These are phyloP conservation scores for Ophiognomonia clavigignenti-juglandacearum DNA, from an alignment of 2,329 filamentous ascomycete genomes.

Conservation along the genomic window DNA sequence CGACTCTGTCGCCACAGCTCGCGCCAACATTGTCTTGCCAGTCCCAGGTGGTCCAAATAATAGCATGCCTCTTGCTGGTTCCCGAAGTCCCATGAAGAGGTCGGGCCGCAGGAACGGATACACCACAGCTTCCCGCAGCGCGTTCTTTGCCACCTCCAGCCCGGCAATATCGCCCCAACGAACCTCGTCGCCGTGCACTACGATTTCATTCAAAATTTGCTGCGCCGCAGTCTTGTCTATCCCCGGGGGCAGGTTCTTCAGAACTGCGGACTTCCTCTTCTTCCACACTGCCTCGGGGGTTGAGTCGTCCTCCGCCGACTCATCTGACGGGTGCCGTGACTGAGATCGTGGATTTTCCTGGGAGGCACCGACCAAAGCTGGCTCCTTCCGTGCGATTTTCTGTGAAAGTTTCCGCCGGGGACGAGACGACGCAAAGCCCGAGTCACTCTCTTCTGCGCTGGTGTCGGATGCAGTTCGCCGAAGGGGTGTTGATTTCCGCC, in stretches of 20 bases:
- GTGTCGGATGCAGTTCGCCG: conserved; percentile 13
- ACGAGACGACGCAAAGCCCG: conserved; percentile 3
- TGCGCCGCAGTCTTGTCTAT: conserved; percentile 79
- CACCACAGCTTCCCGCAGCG: conserved; percentile 90
- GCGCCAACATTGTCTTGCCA: conserved; percentile 95
- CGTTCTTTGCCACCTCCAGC: conserved; percentile 82
- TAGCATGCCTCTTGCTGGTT: conserved; percentile 91
- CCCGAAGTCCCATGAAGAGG: conserved; percentile 89
- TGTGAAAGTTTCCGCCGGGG: conserved; percentile 10
- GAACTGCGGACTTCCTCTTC: conserved; percentile 55
- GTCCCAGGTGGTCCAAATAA: conserved; percentile 97
- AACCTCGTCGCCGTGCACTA: conserved; percentile 90
- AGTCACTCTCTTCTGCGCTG: conserved; percentile 12
- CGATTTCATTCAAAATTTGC: conserved; percentile 93
- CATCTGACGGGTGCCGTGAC: conserved; percentile 21
- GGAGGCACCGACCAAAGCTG: not conserved
- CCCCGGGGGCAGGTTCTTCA: conserved; percentile 76
- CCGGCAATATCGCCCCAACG: conserved; percentile 93
- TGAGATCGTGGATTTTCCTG: conserved; percentile 9
- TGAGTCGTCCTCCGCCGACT: conserved; percentile 34
- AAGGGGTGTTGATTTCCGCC: conserved; percentile 5
- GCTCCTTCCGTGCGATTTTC: conserved; percentile 10
- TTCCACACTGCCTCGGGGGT: conserved; percentile 52
- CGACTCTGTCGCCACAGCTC: conserved; percentile 91
- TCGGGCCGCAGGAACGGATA: conserved; percentile 95